phyloP scores from a whole-genome alignment of 305 asterid genomes.

The Plantago coronopus region DNA sequence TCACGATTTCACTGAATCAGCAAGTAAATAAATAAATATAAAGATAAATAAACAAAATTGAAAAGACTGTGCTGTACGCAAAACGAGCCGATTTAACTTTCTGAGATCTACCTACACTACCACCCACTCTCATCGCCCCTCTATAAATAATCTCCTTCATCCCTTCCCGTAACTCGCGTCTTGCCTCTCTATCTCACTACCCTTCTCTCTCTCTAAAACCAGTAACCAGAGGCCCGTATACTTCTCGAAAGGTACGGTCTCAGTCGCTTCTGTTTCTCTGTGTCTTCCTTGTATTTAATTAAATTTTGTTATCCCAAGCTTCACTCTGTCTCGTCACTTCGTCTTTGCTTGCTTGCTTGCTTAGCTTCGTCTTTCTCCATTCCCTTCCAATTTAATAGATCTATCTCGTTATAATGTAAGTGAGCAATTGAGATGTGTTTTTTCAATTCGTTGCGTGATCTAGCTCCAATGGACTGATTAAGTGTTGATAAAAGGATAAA shows the following conservation, averaged over 20 bases:
- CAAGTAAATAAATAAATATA: no score
- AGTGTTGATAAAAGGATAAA: no score
- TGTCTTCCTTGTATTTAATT: background rate
- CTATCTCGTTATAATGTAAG: no score
- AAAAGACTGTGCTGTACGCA: background rate
- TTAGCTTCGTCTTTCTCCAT: no score
- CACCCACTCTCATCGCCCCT: background rate
- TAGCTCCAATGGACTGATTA: no score
- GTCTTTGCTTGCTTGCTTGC: no score
- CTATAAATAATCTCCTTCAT: conserved; percentile 14
- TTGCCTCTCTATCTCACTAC: background rate
- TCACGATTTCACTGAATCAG: conserved; percentile 1
- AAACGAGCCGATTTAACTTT: conserved; percentile 10
- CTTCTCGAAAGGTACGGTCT: conserved; percentile 1
- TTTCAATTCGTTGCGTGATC: no score
- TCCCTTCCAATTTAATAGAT: no score
- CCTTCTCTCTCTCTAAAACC: conserved; percentile 1
- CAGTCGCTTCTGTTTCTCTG: background rate
- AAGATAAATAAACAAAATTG: background rate
- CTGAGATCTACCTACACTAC: conserved; percentile 8
- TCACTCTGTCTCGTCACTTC: no score
- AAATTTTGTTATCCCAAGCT: background rate
- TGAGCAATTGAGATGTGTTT: no score
- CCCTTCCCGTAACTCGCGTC: conserved; percentile 3
- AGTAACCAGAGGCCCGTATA: background rate